Percentiles rank a stretch among this genome's conserved stretches.
phyloP scores from a whole-genome alignment of 2,329 filamentous ascomycete genomes.

The Pyrenochaeta sp. region DNA sequence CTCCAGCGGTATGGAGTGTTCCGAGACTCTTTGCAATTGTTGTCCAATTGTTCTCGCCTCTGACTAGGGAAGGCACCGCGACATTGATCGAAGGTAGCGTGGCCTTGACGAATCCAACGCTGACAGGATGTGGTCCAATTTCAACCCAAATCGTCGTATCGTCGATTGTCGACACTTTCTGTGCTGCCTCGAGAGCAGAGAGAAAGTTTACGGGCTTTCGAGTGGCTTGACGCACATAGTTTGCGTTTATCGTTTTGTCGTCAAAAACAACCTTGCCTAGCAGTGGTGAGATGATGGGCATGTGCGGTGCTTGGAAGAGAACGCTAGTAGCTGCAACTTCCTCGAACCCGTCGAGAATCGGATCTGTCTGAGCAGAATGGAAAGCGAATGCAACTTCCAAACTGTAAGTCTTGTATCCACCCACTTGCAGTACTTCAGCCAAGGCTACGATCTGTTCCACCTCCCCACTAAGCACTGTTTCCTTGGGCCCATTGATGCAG shows the following conservation, averaged over 20 bases:
- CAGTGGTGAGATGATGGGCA: conserved; percentile 56
- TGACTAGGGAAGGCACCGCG: neutral
- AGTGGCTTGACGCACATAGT: conserved; percentile 44
- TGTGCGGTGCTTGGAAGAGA: conserved; percentile 13
- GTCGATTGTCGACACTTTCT: neutral
- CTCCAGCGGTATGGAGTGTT: conserved; percentile 62
- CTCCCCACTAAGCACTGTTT: conserved; percentile 36
- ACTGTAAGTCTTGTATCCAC: no score
- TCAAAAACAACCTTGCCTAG: conserved; percentile 53
- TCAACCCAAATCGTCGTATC: conserved; percentile 53
- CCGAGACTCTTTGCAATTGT: conserved; percentile 56
- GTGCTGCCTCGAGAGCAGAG: conserved; percentile 31
- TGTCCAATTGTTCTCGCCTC: conserved; percentile 7
- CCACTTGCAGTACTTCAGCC: no score
- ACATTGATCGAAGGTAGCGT: conserved; percentile 20
- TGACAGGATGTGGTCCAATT: conserved; percentile 58
- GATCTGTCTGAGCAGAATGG: conserved; percentile 44
- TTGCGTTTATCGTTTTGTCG: conserved; percentile 45
- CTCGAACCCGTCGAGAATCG: conserved; percentile 54
- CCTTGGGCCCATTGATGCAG: conserved; percentile 38
- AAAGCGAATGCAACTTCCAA: conserved; percentile 19
- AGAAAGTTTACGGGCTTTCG: conserved; percentile 45
- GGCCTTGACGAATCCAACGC: conserved; percentile 44
- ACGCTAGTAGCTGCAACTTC: conserved; percentile 38
- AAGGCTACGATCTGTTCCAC: neutral